Evolutionary conservation across 306 rosid genomes (phyloP), one percentile per base, ranked within the genome.

Genomic region (Benincasa hispida): DNA sequence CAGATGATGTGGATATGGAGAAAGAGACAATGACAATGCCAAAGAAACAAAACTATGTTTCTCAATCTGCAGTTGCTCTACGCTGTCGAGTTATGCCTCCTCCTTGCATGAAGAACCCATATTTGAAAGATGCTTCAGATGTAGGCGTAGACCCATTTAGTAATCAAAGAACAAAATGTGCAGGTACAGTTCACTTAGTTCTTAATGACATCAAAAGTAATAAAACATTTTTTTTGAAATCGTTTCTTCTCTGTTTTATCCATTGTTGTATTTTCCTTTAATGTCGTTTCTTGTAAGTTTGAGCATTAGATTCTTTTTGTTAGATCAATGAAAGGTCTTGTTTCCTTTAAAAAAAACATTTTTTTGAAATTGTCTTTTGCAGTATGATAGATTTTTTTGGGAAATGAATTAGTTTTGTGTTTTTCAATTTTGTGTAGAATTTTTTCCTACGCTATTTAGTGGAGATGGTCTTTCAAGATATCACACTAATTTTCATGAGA

Each of bases 61-160:
- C 96, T 39, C 95, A 89, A 76, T 89, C 99, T 57, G 99, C 92
- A 47, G 84, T 89, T 58, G 91, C 99, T 82, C 79, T 91, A 58
- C 99, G 96, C 51, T 94, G 96, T 72, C 85, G 90, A 72, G 95
- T 83, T 73, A 89, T 89, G 89, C 96, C 99, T 21, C 99, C 99
- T 87, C 97, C 99, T 77, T 91, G 97, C 85, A 70, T 90, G 51
- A 82, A 81, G 80, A 94, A 94, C 82, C 99, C 97, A 2, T 94
- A 90, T 80, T 67, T 94, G 79, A 87, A 81, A 74, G 96, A 86
- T 76, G 82, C 77, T 65, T 86, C 87, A 5, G 86, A 83, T 22
- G 79, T 75, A 77, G 89, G 81, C 48, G 54, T 69, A 11, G 97
- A 90, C 83, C 97, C 95, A 55, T 87, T 87, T 80, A 90, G 91